Percentiles rank a stretch among this genome's conserved stretches.
These are phyloP conservation scores for Beauveria varroae DNA, from an alignment of 2,329 filamentous ascomycete species.

Conservation along the genomic window DNA sequence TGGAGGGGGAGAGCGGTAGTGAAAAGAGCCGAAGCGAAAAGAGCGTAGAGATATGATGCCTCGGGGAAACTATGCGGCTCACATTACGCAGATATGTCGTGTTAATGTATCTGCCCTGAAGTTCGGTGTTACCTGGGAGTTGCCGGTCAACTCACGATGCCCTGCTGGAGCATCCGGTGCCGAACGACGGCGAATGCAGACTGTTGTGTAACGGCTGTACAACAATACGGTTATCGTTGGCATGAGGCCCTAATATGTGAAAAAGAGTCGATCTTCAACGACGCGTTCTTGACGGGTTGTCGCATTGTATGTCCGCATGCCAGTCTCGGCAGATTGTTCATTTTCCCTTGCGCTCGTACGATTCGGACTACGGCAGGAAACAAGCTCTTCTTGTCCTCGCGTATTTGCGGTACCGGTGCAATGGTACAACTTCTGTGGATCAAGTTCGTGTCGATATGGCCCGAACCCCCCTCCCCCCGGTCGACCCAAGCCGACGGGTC, in stretches of 20 bases:
- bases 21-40: background rate
- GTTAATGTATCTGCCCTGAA: background rate
- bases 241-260: background rate
- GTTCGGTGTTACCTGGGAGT: background rate
- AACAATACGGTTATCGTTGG: background rate
- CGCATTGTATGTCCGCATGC: background rate
- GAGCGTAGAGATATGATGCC: slow-evolving; percentile 4
- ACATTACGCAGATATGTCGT: background rate
- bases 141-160: background rate
- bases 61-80: background rate
- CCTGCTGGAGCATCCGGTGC: too few relatives aligned
- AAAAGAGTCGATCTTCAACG: background rate
- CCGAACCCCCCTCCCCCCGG: background rate
- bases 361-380: background rate
- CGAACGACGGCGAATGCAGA: too few relatives aligned
- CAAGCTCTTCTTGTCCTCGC: background rate
- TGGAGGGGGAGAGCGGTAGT: background rate
- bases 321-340: background rate
- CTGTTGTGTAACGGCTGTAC: background rate
- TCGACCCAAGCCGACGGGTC: slow-evolving; percentile 8
- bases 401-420: background rate
- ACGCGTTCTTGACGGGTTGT: background rate
- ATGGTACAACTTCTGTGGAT: background rate
- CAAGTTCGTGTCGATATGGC: background rate
- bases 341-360: background rate